Percentiles rank a stretch among this genome's conserved stretches.
These are phyloP conservation scores for Trypanosoma boissoni DNA, from an alignment of 208 protist genomes.

Conservation along the genomic window DNA sequence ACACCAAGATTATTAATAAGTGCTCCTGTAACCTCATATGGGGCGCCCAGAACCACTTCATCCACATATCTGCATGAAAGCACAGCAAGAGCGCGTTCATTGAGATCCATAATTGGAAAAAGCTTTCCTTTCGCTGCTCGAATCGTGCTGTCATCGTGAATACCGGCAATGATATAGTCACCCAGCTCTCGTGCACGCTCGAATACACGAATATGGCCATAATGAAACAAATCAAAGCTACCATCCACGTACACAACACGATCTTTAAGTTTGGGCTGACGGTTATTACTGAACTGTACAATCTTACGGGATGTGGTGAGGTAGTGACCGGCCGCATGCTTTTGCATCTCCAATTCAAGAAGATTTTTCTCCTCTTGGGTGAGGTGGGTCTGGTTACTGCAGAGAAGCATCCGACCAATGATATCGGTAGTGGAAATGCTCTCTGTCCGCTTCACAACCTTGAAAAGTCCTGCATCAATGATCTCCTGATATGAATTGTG, in stretches of 20 bases:
- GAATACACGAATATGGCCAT: conserved; percentile 94
- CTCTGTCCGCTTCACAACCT: conserved; percentile 93
- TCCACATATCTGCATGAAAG: conserved; percentile 97
- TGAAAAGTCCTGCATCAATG: conserved; percentile 89
- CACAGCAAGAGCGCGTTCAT: conserved; percentile 96
- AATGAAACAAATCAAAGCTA: conserved; percentile 97
- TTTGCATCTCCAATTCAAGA: conserved; percentile 31
- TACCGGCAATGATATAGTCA: conserved; percentile 95
- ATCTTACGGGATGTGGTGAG: conserved; percentile 94
- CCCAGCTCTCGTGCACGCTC: conserved; percentile 90
- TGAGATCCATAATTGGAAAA: conserved; percentile 98
- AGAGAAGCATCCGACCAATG: conserved; percentile 96
- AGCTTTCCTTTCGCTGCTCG: conserved; percentile 90
- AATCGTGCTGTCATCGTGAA: conserved; percentile 94
- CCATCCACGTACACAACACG: conserved; percentile 97
- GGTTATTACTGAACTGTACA: conserved; percentile 95
- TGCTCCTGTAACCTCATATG: conserved; percentile 89
- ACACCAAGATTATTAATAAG: conserved; percentile 91
- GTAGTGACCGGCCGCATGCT: conserved; percentile 40
- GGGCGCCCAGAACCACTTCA: conserved; percentile 98
- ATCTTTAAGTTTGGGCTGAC: conserved; percentile 64
- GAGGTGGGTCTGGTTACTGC: conserved; percentile 81
- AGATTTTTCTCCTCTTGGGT: conserved; percentile 32
- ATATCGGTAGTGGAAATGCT: conserved; percentile 98
- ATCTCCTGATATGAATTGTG: conserved; percentile 94